Percentiles rank a stretch among this genome's conserved stretches.
Conservation (phyloP, 2,329 filamentous ascomycete genomes). For the Stromatinia cepivora region DNA sequence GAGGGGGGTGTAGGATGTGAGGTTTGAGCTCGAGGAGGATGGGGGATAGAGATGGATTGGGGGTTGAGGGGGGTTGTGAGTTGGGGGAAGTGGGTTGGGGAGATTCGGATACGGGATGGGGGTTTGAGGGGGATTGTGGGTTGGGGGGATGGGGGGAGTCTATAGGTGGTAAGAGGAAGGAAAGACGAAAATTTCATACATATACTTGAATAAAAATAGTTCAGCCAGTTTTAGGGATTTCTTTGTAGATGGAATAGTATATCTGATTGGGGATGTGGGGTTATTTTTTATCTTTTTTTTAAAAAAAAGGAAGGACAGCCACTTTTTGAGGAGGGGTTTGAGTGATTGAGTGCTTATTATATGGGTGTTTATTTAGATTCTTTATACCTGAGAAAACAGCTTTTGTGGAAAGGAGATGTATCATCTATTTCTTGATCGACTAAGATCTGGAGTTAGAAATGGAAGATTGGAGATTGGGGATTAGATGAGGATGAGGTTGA, state of each 20-base stretch:
- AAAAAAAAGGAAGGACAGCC: not conserved
- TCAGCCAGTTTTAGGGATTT: not conserved
- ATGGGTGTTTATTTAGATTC: not conserved
- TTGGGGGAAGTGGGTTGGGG: slow-evolving; percentile 20
- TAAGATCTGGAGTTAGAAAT: not conserved
- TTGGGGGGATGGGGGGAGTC: not conserved
- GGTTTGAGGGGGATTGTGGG: not conserved
- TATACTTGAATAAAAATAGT: not conserved
- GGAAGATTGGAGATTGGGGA: not conserved
- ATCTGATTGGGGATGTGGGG: not conserved
- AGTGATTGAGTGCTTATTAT: too few species aligned
- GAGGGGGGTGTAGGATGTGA: too few species aligned
- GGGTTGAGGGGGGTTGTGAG: slow-evolving; percentile 22
- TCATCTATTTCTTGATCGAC: not conserved
- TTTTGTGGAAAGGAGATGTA: not conserved
- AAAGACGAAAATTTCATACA: not conserved
- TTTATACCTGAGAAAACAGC: not conserved
- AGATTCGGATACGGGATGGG: not conserved
- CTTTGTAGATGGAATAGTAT: not conserved
- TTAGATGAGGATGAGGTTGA: not conserved
- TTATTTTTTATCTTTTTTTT: not conserved
- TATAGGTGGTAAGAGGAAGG: not conserved
- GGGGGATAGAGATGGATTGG: not conserved
- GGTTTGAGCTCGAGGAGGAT: too few species aligned
- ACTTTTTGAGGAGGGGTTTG: not conserved